These are phyloP conservation scores for Quercus ilex DNA, from an alignment of 306 rosid species.

Conservation along the genomic window DNA sequence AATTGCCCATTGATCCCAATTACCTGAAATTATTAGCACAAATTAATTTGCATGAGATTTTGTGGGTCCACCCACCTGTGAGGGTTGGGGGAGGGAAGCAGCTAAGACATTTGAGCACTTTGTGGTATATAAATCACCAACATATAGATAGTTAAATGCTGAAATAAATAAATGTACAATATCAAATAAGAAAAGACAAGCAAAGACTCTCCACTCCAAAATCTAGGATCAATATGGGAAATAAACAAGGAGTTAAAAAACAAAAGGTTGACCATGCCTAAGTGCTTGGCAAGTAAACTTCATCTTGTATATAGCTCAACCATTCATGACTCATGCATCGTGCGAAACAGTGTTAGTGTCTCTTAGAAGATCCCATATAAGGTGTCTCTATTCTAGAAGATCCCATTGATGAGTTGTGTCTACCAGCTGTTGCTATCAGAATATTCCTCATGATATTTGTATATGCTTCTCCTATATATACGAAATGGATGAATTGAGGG, in stretches of 20 bases:
- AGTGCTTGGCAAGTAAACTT: background rate
- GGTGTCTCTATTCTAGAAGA: too few species aligned
- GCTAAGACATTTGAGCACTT: background rate
- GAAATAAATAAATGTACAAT: background rate
- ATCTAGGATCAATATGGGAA: background rate
- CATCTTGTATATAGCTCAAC: background rate
- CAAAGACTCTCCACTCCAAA: background rate
- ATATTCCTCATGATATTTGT: too few species aligned
- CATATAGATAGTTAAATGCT: background rate
- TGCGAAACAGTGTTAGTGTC: background rate
- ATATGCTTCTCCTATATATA: too few species aligned
- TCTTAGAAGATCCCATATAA: too few species aligned
- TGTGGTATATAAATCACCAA: background rate
- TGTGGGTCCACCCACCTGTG: too few species aligned
- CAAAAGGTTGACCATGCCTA: background rate
- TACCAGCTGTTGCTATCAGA: too few species aligned
- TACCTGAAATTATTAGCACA: conserved; percentile 47
- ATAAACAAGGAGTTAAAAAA: background rate
- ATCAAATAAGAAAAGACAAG: background rate
- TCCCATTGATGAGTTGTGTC: too few species aligned
- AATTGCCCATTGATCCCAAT: conserved; percentile 76
- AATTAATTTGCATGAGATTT: background rate
- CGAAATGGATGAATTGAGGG: too few species aligned
- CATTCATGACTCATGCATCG: background rate
- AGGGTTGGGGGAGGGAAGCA: background rate